Evolutionary conservation across 176 grass and related monocot genomes (phyloP), one percentile per base, ranked within the genome.

Genomic region (Dendrocalamus sinicus): DNA sequence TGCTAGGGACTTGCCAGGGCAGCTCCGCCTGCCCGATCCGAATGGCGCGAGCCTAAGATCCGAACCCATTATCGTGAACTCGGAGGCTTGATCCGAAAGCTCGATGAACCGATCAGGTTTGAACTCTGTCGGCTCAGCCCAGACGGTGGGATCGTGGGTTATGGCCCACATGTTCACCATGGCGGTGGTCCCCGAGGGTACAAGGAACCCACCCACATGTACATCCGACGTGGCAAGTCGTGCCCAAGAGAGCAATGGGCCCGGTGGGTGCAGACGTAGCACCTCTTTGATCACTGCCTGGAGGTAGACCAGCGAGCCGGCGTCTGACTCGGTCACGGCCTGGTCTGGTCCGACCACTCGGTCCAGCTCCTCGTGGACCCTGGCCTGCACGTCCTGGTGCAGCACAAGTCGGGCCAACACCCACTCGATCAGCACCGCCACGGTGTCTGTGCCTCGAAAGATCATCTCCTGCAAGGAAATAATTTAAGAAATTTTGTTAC

Each of bases 121-220:
- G 83, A 94, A 94, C 87, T 82, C 83, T 1, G 32, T 3, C 16
- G 94, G 85, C 9, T 89, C 53, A 0, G 46, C 0, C 94, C 94
- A 97, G 0, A 97, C 62, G 59, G 44, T 3, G 0, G 87, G 83
- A 77, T 97, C 91, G 2, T 84, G 92, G 13, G 94, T 85, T 10
- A 97, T 97, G 79, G 92, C 94, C 94, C 94, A 97, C 94, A 97
- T 97, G 90, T 97, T 97, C 12, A 97, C 94, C 90, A 97, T 92
- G 30, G 90, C 92, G 9, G 90, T 94, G 52, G 94, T 97, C 6
- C 94, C 94, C 0, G 86, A 83, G 6, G 94, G 94, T 0, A 97
- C 23, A 3, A 87, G 60, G 37, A 44, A 5, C 3, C 92, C 92
- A 54, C 57, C 90, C 0, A 94, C 81, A 22, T 45, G 39, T 2